Percentiles rank a stretch among this genome's conserved stretches.
Conservation (phyloP, 2,329 filamentous ascomycete species). For the Alternaria gaisen region DNA sequence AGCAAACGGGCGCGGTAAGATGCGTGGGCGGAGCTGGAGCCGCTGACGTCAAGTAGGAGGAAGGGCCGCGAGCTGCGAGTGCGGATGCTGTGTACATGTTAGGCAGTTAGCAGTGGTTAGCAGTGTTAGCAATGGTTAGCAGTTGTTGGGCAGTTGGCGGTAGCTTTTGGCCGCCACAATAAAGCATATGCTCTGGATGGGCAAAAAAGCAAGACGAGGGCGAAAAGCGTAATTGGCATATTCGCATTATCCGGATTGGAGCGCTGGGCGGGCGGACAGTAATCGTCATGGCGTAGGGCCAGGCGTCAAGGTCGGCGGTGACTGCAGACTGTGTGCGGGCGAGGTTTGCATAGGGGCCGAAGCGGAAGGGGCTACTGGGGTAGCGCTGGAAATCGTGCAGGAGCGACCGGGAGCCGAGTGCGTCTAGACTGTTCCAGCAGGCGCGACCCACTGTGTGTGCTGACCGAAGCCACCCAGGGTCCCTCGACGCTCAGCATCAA, state of each 20-base stretch:
- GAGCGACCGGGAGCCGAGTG: constrained; percentile 21
- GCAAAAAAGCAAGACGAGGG: constrained; percentile 9
- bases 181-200: neutral
- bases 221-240: constrained; percentile 16
- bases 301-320: constrained; percentile 15
- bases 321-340: constrained; percentile 4
- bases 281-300: constrained; percentile 10
- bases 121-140: neutral
- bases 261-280: neutral
- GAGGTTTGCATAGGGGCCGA: constrained; percentile 24
- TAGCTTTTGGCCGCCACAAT: constrained; percentile 13
- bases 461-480: constrained; percentile 11
- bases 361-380: constrained; percentile 20
- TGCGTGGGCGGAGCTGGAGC: constrained; percentile 6
- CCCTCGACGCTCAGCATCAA: constrained; percentile 7
- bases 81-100: neutral
- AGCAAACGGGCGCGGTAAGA: neutral
- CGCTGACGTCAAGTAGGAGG: constrained; percentile 18
- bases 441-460: constrained; percentile 24
- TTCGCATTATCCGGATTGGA: neutral
- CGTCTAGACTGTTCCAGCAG: constrained; percentile 33
- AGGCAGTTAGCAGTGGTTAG: too few species aligned
- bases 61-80: neutral
- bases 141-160: neutral
- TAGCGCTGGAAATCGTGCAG: constrained; percentile 31